Evolutionary conservation across 352 stramenopile genomes (phyloP), one percentile per base, ranked within the genome.

Genomic region (Globisporangium barbulae): DNA sequence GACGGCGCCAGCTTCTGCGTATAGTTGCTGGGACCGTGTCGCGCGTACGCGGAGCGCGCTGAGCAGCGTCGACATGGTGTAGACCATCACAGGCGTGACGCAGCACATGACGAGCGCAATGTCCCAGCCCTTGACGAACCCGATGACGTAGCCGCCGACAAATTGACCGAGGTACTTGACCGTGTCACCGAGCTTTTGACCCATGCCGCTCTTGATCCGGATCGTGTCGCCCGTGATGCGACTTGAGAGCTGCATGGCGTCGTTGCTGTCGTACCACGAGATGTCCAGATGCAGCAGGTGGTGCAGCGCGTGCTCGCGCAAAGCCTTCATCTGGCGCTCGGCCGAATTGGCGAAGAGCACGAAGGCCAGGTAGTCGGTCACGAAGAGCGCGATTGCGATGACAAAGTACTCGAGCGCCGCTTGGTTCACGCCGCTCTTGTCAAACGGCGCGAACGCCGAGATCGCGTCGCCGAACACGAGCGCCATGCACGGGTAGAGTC

Each of bases 131-230:
- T 73, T 65, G 6, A 57, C 53, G 41, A 88, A 81, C 31, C 76
- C 78, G 39, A 88, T 84, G 6, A 68, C 45, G 59, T 76, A 85
- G 13, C 76, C 78, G 0, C 53, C 54, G 39, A 78, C 6, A 54
- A 88, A 83, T 59, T 84, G 74, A 1, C 25, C 33, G 5, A 65
- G 47, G 64, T 69, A 88, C 44, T 65, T 63, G 30, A 81, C 50
- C 19, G 64, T 54, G 39, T 88, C 76, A 15, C 76, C 76, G 5
- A 88, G 70, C 63, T 85, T 85, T 10, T 72, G 63, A n/a, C 75
- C 76, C 75, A 85, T 85, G 47, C 74, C 76, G 25, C 81, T 68
- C 50, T 81, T 81, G 66, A 85, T 85, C 65, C 80, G 83, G 63
- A 81, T 58, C 2, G 76, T 85, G 45, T 85, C 76, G 19, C 75